These are phyloP conservation scores for Polytolypa hystricis DNA, from an alignment of 2,329 filamentous ascomycete genomes.

Conservation along the genomic window DNA sequence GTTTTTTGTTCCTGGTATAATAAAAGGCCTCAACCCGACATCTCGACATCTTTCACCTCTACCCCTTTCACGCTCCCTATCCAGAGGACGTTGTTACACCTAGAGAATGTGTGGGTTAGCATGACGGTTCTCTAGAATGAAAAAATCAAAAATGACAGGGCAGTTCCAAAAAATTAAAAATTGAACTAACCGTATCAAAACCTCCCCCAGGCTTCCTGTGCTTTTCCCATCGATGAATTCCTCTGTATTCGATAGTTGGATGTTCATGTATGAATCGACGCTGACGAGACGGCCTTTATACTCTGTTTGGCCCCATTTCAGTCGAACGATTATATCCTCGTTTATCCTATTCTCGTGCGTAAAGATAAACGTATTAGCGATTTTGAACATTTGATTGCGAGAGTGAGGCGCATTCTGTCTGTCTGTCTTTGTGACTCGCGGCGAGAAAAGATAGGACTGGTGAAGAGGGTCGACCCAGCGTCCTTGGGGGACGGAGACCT, in stretches of 20 bases:
- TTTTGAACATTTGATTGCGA: background rate
- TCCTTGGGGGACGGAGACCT: no score
- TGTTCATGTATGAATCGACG: constrained; percentile 98
- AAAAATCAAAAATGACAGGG: background rate
- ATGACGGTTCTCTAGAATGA: background rate
- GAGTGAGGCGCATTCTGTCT: background rate
- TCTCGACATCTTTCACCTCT: constrained; percentile 35
- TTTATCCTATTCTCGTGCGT: constrained; percentile 52
- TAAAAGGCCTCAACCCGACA: constrained; percentile 15
- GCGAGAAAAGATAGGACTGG: background rate
- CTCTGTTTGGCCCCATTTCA: constrained; percentile 97
- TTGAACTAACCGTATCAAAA: constrained; percentile 66
- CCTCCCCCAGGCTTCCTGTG: constrained; percentile 75
- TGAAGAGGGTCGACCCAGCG: background rate
- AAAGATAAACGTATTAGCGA: background rate
- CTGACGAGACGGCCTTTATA: constrained; percentile 90
- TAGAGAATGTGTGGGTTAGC: constrained; percentile 23
- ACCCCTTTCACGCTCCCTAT: constrained; percentile 52
- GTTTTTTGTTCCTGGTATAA: no score
- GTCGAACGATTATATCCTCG: constrained; percentile 77
- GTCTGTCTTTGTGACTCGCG: background rate
- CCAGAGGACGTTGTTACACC: constrained; percentile 97
- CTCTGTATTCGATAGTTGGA: constrained; percentile 81
- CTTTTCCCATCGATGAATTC: constrained; percentile 85
- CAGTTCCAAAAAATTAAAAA: constrained; percentile 1